A percentile compares a stretch with the other conserved stretches of the same genome.
phyloP scores from a whole-genome alignment of 805 yeast genomes.

The Scheffersomyces lignosus region DNA sequence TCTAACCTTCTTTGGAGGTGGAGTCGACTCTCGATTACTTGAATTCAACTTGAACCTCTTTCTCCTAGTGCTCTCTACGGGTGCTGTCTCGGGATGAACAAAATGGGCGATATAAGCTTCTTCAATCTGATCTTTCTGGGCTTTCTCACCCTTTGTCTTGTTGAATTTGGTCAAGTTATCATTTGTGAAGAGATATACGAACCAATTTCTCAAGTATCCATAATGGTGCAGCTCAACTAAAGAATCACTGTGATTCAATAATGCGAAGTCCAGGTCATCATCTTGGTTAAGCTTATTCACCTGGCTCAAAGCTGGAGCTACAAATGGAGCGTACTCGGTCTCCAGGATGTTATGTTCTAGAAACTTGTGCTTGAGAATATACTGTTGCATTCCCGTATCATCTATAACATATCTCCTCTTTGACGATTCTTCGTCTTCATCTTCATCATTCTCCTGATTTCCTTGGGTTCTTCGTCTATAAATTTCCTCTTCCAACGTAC shows the following conservation, averaged over 20 bases:
- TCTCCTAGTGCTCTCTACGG: not conserved
- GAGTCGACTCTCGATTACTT: too few relatives aligned
- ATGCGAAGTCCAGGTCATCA: conserved; percentile 18
- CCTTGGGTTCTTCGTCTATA: conserved; percentile 40
- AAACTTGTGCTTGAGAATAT: conserved; percentile 51
- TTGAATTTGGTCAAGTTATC: conserved; percentile 30
- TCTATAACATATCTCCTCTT: conserved; percentile 49
- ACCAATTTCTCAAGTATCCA: conserved; percentile 21
- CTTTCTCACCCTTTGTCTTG: conserved; percentile 20
- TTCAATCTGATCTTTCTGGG: conserved; percentile 16
- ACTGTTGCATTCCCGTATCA: conserved; percentile 58
- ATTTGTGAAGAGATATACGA: conserved; percentile 26
- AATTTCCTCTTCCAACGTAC: conserved; percentile 70
- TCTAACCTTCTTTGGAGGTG: conserved; percentile 13
- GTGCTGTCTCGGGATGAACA: conserved; percentile 6
- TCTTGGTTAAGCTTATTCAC: not conserved
- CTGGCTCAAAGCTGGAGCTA: conserved; percentile 20
- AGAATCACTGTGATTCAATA: conserved; percentile 22
- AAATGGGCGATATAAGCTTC: conserved; percentile 17
- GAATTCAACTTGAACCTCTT: too few relatives aligned
- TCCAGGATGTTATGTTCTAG: conserved; percentile 29
- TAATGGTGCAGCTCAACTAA: conserved; percentile 6
- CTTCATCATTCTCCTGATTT: conserved; percentile 3
- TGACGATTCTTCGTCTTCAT: conserved; percentile 9
- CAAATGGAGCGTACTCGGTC: conserved; percentile 37